phyloP scores from a whole-genome alignment of 2,329 filamentous ascomycete genomes.

The Botryotinia globosa region DNA sequence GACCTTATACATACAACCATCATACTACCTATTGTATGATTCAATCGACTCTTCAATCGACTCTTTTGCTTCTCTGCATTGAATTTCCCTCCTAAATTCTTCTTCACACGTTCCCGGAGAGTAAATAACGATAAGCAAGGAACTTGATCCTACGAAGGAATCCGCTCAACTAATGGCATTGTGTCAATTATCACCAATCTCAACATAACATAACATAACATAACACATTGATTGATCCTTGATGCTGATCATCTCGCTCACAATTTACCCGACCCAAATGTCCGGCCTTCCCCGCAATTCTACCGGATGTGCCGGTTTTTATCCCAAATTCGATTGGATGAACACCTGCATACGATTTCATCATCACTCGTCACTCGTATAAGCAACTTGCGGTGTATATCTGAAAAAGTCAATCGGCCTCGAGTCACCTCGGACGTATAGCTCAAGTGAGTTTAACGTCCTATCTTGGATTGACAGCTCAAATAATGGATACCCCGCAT shows the following conservation, averaged over 20 bases:
- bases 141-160: not conserved
- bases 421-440: not conserved
- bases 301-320: not conserved
- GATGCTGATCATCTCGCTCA: constrained; percentile 6
- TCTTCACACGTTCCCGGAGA: too few species aligned
- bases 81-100: not conserved
- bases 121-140: not conserved
- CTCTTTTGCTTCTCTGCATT: not conserved
- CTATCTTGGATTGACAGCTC: constrained; percentile 2
- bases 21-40: not conserved
- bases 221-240: not conserved
- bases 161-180: not conserved
- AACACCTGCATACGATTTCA: not conserved
- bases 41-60: not conserved
- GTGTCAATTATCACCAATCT: not conserved
- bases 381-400: not conserved
- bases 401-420: not conserved
- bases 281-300: not conserved
- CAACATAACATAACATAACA: not conserved
- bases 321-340: not conserved
- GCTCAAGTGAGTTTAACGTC: constrained; percentile 3
- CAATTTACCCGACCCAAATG: not conserved
- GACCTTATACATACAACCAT: not conserved
- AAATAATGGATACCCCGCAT: not conserved
- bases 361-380: not conserved